phyloP scores from a whole-genome alignment of 352 stramenopile species.

The Phytophthora idaei region DNA sequence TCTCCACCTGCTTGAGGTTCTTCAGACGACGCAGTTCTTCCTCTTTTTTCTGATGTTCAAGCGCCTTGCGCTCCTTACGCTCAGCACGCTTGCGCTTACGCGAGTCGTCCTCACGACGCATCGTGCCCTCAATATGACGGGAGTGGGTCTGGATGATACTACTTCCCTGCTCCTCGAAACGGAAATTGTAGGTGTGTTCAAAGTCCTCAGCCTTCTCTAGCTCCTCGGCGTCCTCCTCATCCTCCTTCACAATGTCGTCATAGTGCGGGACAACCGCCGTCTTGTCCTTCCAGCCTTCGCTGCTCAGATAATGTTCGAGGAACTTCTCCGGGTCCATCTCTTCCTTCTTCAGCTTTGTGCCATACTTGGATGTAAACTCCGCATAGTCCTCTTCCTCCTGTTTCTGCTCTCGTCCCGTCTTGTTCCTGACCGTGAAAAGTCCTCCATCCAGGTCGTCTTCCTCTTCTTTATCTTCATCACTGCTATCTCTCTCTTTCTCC shows the following conservation, averaged over 20 bases:
- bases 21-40: conserved; percentile 97
- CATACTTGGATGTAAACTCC: conserved; percentile 69
- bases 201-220: conserved; percentile 96
- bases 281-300: conserved; percentile 87
- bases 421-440: conserved; percentile 76
- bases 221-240: conserved; percentile 91
- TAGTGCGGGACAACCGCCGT: conserved; percentile 65
- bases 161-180: conserved; percentile 97
- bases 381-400: conserved; percentile 75
- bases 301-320: conserved; percentile 79
- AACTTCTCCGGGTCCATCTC: conserved; percentile 80
- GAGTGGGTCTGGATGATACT: conserved; percentile 87
- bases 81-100: conserved; percentile 95
- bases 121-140: conserved; percentile 82
- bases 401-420: conserved; percentile 59
- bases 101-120: conserved; percentile 96
- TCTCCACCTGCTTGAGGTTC: conserved; percentile 97
- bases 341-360: conserved; percentile 60
- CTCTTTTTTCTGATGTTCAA: conserved; percentile 97
- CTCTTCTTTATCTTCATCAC: conserved; percentile 60
- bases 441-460: conserved; percentile 78
- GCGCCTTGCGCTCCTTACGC: conserved; percentile 94
- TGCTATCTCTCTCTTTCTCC: conserved; percentile 41
- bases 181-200: conserved; percentile 99
- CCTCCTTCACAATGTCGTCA: conserved; percentile 87